Conservation (phyloP, 148 eudicot genomes). For the Cornus suecica region DNA sequence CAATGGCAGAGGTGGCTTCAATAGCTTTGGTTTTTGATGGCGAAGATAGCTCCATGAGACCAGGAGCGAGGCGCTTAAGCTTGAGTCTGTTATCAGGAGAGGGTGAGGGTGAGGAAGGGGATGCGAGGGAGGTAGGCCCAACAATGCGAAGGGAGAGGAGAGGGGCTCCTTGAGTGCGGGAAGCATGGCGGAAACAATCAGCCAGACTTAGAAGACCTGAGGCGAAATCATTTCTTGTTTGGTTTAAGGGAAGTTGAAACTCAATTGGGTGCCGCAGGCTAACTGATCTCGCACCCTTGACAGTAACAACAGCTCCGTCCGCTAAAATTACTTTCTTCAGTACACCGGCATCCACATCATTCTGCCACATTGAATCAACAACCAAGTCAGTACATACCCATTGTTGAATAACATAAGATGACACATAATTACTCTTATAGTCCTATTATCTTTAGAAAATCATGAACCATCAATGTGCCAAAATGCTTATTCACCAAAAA, state of each 20-base stretch:
- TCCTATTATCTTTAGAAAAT: no score
- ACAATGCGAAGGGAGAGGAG: constrained; percentile 88
- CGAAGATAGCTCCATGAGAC: constrained; percentile 83
- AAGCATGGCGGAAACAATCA: constrained; percentile 58
- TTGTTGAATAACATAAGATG: no score
- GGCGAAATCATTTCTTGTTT: constrained; percentile 54
- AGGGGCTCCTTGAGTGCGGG: constrained; percentile 40
- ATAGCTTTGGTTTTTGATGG: constrained; percentile 33
- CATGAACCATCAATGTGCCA: no score
- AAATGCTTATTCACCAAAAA: no score
- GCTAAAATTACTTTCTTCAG: constrained; percentile 74
- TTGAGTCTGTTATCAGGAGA: constrained; percentile 63
- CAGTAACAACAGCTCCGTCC: constrained; percentile 87
- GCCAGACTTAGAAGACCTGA: constrained; percentile 74
- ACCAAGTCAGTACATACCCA: neutral
- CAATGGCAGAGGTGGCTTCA: constrained; percentile 44
- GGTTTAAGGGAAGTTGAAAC: constrained; percentile 82
- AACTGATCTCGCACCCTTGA: constrained; percentile 90
- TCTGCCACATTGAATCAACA: constrained; percentile 37
- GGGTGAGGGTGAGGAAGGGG: constrained; percentile 66
- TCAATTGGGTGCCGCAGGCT: constrained; percentile 88
- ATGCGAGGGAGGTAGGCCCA: constrained; percentile 81
- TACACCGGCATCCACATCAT: constrained; percentile 93
- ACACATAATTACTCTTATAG: no score
- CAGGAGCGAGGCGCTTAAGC: constrained; percentile 92